These are phyloP conservation scores for Fomitopsis palustris DNA, from an alignment of 1,284 basidiomycete species.

Conservation along the genomic window DNA sequence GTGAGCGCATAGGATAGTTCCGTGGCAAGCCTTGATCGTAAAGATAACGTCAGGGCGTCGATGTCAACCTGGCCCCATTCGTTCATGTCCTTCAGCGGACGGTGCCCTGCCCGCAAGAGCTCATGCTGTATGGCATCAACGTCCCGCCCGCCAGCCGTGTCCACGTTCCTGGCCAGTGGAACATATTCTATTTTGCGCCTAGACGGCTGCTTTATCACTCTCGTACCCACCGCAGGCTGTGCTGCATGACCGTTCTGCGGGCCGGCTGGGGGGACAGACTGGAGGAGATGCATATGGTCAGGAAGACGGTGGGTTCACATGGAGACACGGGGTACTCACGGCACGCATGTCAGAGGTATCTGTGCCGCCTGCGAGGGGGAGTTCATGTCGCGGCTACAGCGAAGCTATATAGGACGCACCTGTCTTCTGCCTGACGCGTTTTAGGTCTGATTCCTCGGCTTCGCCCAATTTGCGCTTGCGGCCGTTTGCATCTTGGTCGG, in stretches of 20 bases:
- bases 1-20: conserved; percentile 92
- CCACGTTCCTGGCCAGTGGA: conserved; percentile 74
- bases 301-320: neutral
- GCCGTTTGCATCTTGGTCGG: conserved; percentile 46
- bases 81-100: conserved; percentile 64
- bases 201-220: conserved; percentile 25
- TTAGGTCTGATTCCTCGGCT: conserved; percentile 58
- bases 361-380: conserved; percentile 14
- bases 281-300: neutral
- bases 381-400: conserved; percentile 4
- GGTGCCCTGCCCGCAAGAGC: conserved; percentile 44
- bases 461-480: conserved; percentile 67
- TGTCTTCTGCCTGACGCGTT: conserved; percentile 67
- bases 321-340: conserved; percentile 17
- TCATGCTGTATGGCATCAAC: conserved; percentile 69
- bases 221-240: conserved; percentile 9
- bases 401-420: conserved; percentile 38
- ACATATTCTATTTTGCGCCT: conserved; percentile 90
- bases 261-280: conserved; percentile 7
- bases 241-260: conserved; percentile 2
- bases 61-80: conserved; percentile 89
- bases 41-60: conserved; percentile 84
- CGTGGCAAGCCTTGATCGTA: conserved; percentile 80
- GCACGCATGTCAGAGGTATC: conserved; percentile 25
- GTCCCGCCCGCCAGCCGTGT: conserved; percentile 86